Evolutionary conservation across 2,329 filamentous ascomycete genomes (phyloP), one percentile per base, ranked within the genome.

Genomic region (Madurella fahalii): DNA sequence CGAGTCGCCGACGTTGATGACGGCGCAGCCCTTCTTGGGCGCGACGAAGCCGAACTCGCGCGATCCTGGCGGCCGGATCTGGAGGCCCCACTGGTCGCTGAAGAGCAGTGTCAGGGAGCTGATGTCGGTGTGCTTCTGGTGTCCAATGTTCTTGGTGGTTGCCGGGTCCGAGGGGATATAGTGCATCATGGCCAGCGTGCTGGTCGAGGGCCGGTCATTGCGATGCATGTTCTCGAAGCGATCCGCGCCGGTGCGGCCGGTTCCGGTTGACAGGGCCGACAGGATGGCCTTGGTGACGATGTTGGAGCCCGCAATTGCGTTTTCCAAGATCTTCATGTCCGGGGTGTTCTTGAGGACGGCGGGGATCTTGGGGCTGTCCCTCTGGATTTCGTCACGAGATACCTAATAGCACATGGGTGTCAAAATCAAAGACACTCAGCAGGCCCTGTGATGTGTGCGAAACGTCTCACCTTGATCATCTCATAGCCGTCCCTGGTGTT

Each of bases 1-100:
- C 25, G 78, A 80, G 71, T 84, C 81, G 55, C 81, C 81, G 15
- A 84, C 77, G 66, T 84, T 78, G 60, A 83, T 72, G 63, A 84
- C 74, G 32, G 80, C 81, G 59, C 71, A 74, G 53, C 78, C 78
- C 0, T 68, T 64, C 62, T 73, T 74, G 48, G 81, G 80, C 54
- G 69, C 74, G 9, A 83, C 77, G 67, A 80, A 82, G 43, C 74
- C 74, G 72, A 79, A 81, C 63, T 75, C 72, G 47, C 58, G 60
- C 31, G 53, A 66, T 16, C 74, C 75, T 32, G 79, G 79, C 0
- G 77, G 76, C 2, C 76, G 75, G 58, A 82, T 73, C 67, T 84
- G 80, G 31, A 83, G 74, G 7, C 80, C 80, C 76, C 77, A 80
- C 67, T 81, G 74, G 67, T 79, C 74, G 63, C 70, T 74, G 72